Conservation (phyloP, 495 filamentous ascomycete species). For the Xanthoparmelia taractica region DNA sequence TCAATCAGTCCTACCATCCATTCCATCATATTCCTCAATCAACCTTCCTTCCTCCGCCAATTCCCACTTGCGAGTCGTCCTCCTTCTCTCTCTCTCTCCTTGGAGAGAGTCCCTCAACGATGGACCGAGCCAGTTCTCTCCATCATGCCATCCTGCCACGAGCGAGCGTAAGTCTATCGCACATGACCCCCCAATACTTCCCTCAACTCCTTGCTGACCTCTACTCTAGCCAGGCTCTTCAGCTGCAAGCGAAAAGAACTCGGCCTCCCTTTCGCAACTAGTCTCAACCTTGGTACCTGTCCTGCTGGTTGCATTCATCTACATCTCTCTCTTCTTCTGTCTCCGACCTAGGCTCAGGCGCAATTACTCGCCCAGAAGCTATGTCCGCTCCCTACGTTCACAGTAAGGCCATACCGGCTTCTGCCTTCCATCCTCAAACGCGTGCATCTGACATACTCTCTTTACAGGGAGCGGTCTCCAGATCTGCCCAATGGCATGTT, state of each 20-base stretch:
- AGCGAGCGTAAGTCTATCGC: conserved; percentile 4
- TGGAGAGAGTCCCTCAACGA: not conserved
- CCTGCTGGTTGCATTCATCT: conserved; percentile 53
- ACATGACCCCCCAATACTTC: not conserved
- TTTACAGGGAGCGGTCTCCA: conserved; percentile 57
- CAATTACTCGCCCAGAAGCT: conserved; percentile 83
- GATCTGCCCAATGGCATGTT: conserved; percentile 59
- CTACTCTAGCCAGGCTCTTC: conserved; percentile 10
- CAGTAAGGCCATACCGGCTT: conserved; percentile 36
- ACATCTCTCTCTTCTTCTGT: conserved; percentile 65
- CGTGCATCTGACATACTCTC: not conserved
- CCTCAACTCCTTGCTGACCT: not conserved
- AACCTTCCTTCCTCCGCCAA: not conserved
- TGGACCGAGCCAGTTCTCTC: not conserved
- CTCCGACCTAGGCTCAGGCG: conserved; percentile 64
- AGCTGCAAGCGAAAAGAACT: conserved; percentile 2
- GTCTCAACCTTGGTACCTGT: conserved; percentile 67
- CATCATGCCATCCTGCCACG: conserved; percentile 3
- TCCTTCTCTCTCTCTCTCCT: not conserved
- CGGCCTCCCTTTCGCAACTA: conserved; percentile 34
- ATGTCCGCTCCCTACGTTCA: conserved; percentile 63
- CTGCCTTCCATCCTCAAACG: not conserved
- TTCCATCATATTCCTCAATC: not conserved
- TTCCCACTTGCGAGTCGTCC: not conserved
- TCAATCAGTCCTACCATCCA: too few relatives aligned